Evolutionary conservation across 345 rosid genomes (phyloP).

Genomic region (Dovyalis caffra): DNA sequence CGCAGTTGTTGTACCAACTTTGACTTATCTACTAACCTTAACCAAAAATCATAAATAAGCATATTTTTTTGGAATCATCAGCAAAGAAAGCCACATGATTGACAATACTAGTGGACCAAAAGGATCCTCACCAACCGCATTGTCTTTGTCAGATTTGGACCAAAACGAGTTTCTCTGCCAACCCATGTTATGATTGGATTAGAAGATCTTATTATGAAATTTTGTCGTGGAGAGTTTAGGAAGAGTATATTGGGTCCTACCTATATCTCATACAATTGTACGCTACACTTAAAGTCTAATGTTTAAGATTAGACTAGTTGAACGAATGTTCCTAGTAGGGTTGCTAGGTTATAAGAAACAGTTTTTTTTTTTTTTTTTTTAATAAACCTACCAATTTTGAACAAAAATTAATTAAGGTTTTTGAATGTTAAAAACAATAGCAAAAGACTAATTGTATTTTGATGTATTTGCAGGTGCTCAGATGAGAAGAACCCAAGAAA

Average conservation of each 20-base stretch:
- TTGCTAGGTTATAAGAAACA: no score
- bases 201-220: no score
- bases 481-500: slow-evolving; percentile 87
- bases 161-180: neutral
- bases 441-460: no score
- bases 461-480: slow-evolving; percentile 56
- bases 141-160: slow-evolving; percentile 8
- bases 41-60: neutral
- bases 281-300: neutral
- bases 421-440: neutral
- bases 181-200: neutral
- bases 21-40: neutral
- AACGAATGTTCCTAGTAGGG: no score
- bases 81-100: neutral
- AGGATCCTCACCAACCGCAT: slow-evolving; percentile 35
- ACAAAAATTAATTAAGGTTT: no score
- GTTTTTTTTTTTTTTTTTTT: no score
- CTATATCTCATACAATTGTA: neutral
- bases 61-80: neutral
- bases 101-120: neutral
- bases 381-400: no score
- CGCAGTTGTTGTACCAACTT: slow-evolving; percentile 9
- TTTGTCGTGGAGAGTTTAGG: neutral
- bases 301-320: no score
- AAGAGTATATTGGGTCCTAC: neutral